Percentiles rank a stretch among this genome's conserved stretches.
These are phyloP conservation scores for Plasmodium fragile DNA, from an alignment of 169 alveolate species.

Conservation along the genomic window DNA sequence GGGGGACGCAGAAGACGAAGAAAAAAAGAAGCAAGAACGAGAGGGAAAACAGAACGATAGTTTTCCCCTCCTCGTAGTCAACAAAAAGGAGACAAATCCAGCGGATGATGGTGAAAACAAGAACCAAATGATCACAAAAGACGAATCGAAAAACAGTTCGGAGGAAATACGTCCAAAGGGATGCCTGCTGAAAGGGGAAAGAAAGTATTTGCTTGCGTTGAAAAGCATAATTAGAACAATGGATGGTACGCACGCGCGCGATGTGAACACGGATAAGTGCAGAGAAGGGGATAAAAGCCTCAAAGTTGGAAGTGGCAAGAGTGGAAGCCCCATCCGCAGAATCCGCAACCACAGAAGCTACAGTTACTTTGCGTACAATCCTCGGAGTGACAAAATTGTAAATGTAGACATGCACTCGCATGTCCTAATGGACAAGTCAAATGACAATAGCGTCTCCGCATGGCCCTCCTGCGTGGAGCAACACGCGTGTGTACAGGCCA, in stretches of 20 bases:
- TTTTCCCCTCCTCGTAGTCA: background rate
- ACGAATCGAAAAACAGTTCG: background rate
- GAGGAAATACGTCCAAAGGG: background rate
- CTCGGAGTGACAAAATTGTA: background rate
- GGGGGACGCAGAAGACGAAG: background rate
- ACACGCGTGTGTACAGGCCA: background rate
- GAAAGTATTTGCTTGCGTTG: background rate
- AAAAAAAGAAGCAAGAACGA: background rate
- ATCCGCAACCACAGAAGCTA: background rate
- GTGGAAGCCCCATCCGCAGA: background rate
- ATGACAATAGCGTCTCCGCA: background rate
- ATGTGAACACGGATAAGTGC: background rate
- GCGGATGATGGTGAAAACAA: background rate
- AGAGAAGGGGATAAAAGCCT: background rate
- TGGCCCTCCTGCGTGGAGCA: background rate
- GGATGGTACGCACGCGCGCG: background rate
- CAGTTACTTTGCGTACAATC: background rate
- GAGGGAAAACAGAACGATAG: background rate
- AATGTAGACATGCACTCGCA: background rate
- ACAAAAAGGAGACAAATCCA: background rate
- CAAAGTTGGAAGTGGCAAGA: background rate
- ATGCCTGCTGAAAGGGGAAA: background rate
- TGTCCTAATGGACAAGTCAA: background rate
- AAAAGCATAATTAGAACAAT: conserved; percentile 39
- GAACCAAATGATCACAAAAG: background rate